Conservation (phyloP, 257 asterid species). For the Echium plantagineum region DNA sequence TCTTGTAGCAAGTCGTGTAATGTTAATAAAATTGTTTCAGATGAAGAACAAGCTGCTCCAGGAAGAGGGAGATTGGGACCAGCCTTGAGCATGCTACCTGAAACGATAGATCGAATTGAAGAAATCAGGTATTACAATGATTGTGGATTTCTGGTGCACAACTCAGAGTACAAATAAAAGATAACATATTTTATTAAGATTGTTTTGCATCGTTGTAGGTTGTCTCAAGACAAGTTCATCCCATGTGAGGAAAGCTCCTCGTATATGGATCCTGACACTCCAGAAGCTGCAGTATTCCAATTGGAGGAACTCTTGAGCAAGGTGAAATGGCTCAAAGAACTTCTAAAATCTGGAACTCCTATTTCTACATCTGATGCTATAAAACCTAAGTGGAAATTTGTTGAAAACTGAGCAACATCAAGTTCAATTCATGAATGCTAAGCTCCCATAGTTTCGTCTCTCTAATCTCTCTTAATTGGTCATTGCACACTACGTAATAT, state of each 20-base stretch:
- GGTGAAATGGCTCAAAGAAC: constrained; percentile 19
- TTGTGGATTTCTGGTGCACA: too few relatives aligned
- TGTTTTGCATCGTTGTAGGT: not conserved
- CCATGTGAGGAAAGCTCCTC: constrained; percentile 6
- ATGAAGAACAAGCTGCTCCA: too few relatives aligned
- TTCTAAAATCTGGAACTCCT: constrained; percentile 8
- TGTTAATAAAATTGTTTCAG: too few relatives aligned
- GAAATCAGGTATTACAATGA: too few relatives aligned
- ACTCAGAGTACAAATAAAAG: too few relatives aligned
- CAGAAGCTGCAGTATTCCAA: constrained; percentile 20
- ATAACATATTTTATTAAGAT: not conserved
- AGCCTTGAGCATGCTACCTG: too few relatives aligned
- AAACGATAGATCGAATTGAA: too few relatives aligned
- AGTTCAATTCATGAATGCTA: constrained; percentile 6
- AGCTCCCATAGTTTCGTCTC: not conserved
- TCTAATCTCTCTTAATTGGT: too few relatives aligned
- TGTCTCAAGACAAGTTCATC: constrained; percentile 11
- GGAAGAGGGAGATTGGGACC: too few relatives aligned
- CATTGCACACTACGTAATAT: too few relatives aligned
- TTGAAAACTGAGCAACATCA: constrained; percentile 17
- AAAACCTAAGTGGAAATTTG: constrained; percentile 16
- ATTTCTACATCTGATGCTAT: not conserved
- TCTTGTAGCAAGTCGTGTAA: too few relatives aligned
- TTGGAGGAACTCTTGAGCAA: constrained; percentile 21
- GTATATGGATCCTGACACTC: constrained; percentile 9